phyloP scores from a whole-genome alignment of 257 asterid species.

The Solanum habrochaites region DNA sequence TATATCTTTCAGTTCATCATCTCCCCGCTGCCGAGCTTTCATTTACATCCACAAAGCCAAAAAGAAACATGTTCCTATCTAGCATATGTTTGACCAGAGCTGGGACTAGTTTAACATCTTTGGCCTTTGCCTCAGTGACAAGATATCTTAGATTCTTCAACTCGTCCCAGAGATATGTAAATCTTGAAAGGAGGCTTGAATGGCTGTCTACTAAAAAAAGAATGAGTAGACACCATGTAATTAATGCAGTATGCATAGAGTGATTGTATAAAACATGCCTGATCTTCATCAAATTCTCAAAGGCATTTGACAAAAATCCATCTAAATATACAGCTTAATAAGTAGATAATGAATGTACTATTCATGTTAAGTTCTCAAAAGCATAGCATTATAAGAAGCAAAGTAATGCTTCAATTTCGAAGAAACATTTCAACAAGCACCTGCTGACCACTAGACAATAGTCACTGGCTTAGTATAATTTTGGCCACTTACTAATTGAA shows the following conservation, averaged over 20 bases:
- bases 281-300: slow-evolving; percentile 18
- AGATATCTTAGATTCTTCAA: slow-evolving; percentile 44
- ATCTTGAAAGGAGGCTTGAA: slow-evolving; percentile 71
- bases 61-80: slow-evolving; percentile 54
- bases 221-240: slow-evolving; percentile 33
- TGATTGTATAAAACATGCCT: slow-evolving; percentile 80
- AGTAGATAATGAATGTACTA: not conserved
- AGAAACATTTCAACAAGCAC: not conserved
- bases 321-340: not conserved
- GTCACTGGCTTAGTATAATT: not conserved
- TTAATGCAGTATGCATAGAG: slow-evolving; percentile 56
- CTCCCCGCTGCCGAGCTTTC: slow-evolving; percentile 52
- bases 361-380: not conserved
- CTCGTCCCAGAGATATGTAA: slow-evolving; percentile 54
- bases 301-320: not conserved
- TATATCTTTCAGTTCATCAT: slow-evolving; percentile 43
- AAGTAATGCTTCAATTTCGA: not conserved
- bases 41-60: slow-evolving; percentile 51
- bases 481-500: not conserved
- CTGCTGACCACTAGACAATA: not conserved
- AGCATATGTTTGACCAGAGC: slow-evolving; percentile 53
- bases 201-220: slow-evolving; percentile 49
- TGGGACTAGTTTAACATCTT: slow-evolving; percentile 29
- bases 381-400: not conserved
- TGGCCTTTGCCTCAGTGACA: slow-evolving; percentile 38